phyloP scores from a whole-genome alignment of 1,284 basidiomycete species.

The Cutaneotrichosporon dermatis region DNA sequence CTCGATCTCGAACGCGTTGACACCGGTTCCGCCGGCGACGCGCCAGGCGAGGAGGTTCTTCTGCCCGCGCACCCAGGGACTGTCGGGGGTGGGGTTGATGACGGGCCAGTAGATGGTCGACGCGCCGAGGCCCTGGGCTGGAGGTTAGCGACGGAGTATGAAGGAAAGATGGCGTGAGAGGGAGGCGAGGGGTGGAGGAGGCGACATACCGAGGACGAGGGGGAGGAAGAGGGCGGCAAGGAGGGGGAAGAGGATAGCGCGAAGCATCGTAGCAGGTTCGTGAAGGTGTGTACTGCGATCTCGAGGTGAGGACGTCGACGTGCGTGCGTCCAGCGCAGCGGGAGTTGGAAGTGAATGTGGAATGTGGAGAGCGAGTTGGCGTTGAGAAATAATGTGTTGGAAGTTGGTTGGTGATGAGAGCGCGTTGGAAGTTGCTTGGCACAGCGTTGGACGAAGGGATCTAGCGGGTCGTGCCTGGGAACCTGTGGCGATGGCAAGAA shows the following conservation, averaged over 20 bases:
- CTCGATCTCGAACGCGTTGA: slow-evolving; percentile 47
- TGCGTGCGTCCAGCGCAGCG: neutral
- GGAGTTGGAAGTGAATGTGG: neutral
- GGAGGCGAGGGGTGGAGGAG: neutral
- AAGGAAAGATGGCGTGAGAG: neutral
- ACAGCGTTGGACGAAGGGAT: too few species aligned
- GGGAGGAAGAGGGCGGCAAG: slow-evolving; percentile 15
- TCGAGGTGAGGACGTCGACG: neutral
- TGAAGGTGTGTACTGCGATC: neutral
- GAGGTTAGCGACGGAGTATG: neutral
- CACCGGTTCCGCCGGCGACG: slow-evolving; percentile 43
- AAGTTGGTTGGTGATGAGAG: too few species aligned
- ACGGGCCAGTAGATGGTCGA: slow-evolving; percentile 47
- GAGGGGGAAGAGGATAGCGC: neutral
- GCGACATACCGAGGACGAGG: slow-evolving; percentile 20
- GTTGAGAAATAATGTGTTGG: too few species aligned
- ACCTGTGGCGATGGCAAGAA: too few species aligned
- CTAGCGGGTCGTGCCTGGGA: too few species aligned
- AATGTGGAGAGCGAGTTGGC: neutral
- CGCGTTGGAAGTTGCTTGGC: too few species aligned
- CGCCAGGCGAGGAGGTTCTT: slow-evolving; percentile 43
- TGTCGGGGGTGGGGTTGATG: slow-evolving; percentile 26
- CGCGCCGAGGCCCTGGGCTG: slow-evolving; percentile 5
- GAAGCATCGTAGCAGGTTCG: neutral
- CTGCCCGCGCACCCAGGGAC: slow-evolving; percentile 46